A percentile compares a stretch with the other conserved stretches of the same genome.
phyloP scores from a whole-genome alignment of 495 filamentous ascomycete genomes.

The Annulohypoxylon nitens region DNA sequence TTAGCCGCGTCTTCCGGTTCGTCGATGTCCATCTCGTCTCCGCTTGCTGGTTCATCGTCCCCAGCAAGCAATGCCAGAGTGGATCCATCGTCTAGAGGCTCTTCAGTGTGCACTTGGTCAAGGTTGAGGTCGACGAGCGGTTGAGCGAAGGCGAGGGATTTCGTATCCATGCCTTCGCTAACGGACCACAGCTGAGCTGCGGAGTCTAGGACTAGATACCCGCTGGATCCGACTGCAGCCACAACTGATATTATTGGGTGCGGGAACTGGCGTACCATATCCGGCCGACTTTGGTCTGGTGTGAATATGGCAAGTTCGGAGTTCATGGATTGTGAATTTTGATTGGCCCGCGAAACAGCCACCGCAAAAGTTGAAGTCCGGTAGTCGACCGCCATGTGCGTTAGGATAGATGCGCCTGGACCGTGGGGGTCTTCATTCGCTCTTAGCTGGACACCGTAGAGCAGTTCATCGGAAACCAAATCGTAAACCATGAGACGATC shows the following conservation, averaged over 20 bases:
- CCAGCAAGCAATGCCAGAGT: constrained; percentile 41
- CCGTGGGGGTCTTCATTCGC: constrained; percentile 33
- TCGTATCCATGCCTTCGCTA: constrained; percentile 63
- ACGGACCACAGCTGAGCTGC: constrained; percentile 68
- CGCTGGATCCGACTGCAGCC: constrained; percentile 65
- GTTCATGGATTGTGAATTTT: constrained; percentile 43
- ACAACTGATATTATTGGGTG: constrained; percentile 67
- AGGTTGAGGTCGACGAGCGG: constrained; percentile 62
- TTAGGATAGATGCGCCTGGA: constrained; percentile 50
- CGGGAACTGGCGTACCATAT: constrained; percentile 62
- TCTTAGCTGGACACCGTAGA: constrained; percentile 61
- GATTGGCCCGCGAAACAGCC: constrained; percentile 58
- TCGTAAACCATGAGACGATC: constrained; percentile 75
- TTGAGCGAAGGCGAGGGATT: constrained; percentile 61
- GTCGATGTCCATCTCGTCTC: constrained; percentile 60
- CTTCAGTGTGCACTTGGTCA: constrained; percentile 47
- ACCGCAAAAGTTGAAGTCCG: constrained; percentile 70
- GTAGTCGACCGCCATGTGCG: constrained; percentile 72
- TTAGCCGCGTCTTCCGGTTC: constrained; percentile 49
- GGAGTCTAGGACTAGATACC: constrained; percentile 72
- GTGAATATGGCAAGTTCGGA: constrained; percentile 71
- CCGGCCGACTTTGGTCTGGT: constrained; percentile 60
- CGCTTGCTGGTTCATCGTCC: constrained; percentile 62
- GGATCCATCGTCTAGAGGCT: constrained; percentile 29
- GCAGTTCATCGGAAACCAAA: constrained; percentile 69